phyloP scores from a whole-genome alignment of 257 asterid genomes.

The Cruciata laevipes region DNA sequence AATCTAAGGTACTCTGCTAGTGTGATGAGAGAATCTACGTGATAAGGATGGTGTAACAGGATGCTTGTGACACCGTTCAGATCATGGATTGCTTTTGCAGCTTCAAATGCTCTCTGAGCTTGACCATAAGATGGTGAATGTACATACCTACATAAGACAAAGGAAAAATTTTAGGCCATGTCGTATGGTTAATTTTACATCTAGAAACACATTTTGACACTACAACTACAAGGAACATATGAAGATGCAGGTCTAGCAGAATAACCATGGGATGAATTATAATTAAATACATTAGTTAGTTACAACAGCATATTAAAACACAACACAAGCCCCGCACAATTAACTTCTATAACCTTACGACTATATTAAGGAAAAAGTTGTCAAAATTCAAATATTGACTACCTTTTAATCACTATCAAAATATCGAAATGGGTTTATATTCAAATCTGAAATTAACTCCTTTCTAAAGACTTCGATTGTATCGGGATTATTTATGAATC shows the following conservation, averaged over 20 bases:
- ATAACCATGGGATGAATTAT: neutral
- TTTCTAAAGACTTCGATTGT: neutral
- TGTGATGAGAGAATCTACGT: conserved; percentile 73
- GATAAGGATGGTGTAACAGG: conserved; percentile 77
- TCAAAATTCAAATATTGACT: neutral
- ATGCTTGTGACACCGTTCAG: conserved; percentile 75
- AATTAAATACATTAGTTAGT: neutral
- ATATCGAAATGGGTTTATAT: no score
- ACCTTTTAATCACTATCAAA: neutral
- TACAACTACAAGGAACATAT: neutral
- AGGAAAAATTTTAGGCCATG: conserved; percentile 11
- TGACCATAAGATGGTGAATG: conserved; percentile 73
- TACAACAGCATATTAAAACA: neutral
- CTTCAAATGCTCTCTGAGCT: conserved; percentile 82
- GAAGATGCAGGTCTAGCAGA: neutral
- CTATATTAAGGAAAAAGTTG: neutral
- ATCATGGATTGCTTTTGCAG: conserved; percentile 81
- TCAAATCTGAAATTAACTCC: neutral
- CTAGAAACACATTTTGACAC: neutral
- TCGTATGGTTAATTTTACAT: neutral
- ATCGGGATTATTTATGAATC: no score
- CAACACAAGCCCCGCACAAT: neutral
- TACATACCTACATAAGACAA: conserved; percentile 42
- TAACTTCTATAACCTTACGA: neutral
- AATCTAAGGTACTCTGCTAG: conserved; percentile 85